Evolutionary conservation across 352 stramenopile genomes (phyloP).

Genomic region (Pythium monospermum): DNA sequence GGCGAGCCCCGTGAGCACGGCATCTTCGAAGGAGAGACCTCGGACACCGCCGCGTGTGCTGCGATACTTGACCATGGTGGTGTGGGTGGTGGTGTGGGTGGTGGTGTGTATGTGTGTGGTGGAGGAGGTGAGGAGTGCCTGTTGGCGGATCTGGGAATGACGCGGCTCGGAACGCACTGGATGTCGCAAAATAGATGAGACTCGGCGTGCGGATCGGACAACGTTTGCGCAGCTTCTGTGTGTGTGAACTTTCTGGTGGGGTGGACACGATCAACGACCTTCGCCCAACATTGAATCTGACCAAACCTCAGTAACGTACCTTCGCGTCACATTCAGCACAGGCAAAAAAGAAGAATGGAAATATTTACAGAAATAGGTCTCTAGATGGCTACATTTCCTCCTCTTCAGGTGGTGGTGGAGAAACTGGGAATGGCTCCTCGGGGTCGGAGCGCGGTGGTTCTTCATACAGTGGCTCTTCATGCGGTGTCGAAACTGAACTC

Average conservation of each 20-base stretch:
- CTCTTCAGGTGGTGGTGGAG: neutral
- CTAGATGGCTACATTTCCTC: constrained; percentile 20
- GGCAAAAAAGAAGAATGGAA: too few species aligned
- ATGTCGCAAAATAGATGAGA: too few species aligned
- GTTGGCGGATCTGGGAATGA: constrained; percentile 1
- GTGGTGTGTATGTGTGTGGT: neutral
- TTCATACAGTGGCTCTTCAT: too few species aligned
- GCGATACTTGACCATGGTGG: constrained; percentile 78
- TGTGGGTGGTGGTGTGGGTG: neutral
- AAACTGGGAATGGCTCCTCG: too few species aligned
- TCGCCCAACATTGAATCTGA: constrained; percentile 13
- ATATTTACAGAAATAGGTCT: constrained; percentile 18
- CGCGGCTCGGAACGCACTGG: neutral
- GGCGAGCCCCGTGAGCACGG: constrained; percentile 83
- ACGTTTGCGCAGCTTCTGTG: constrained; percentile 23
- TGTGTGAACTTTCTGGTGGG: neutral
- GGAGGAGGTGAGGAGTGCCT: neutral
- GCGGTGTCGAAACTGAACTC: too few species aligned
- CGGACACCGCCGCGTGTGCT: constrained; percentile 80
- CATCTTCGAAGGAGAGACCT: constrained; percentile 81
- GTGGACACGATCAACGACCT: constrained; percentile 7
- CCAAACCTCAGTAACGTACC: too few species aligned
- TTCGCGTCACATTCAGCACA: neutral
- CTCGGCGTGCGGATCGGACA: neutral
- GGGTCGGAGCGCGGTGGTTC: too few species aligned